A percentile compares a stretch with the other conserved stretches of the same genome.
phyloP scores from a whole-genome alignment of 1,284 basidiomycete genomes.

The Macrocystidia cucumis region DNA sequence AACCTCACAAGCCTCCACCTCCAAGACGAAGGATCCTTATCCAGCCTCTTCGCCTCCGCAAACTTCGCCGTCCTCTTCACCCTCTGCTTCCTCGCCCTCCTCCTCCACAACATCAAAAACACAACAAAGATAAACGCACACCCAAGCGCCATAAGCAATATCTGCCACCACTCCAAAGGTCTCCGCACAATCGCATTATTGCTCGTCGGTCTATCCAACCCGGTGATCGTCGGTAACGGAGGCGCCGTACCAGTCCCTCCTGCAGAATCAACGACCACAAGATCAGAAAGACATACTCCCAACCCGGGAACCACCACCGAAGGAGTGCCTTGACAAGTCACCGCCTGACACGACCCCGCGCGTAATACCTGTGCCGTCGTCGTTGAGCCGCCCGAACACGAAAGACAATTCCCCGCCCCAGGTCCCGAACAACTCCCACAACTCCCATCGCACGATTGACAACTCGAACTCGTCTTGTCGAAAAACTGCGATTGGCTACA shows the following conservation, averaged over 20 bases:
- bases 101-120: slow-evolving; percentile 56
- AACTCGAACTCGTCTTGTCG: slow-evolving; percentile 53
- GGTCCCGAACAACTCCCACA: slow-evolving; percentile 68
- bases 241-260: slow-evolving; percentile 33
- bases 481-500: slow-evolving; percentile 67
- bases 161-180: slow-evolving; percentile 66
- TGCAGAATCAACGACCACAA: slow-evolving; percentile 44
- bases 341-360: slow-evolving; percentile 45
- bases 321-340: slow-evolving; percentile 40
- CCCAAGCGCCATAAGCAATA: slow-evolving; percentile 69
- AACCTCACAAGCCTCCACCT: slow-evolving; percentile 45
- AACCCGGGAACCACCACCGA: slow-evolving; percentile 54
- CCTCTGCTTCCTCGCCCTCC: slow-evolving; percentile 56
- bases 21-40: slow-evolving; percentile 38
- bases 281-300: slow-evolving; percentile 68
- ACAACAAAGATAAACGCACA: slow-evolving; percentile 67
- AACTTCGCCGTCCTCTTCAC: slow-evolving; percentile 54
- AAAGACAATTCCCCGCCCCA: slow-evolving; percentile 57
- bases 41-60: slow-evolving; percentile 46
- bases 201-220: slow-evolving; percentile 35
- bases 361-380: slow-evolving; percentile 54
- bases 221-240: slow-evolving; percentile 47
- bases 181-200: slow-evolving; percentile 22
- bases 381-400: slow-evolving; percentile 53
- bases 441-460: slow-evolving; percentile 59